Evolutionary conservation across 176 grass and related monocot genomes (phyloP).

Genomic region (Bromus sterilis): DNA sequence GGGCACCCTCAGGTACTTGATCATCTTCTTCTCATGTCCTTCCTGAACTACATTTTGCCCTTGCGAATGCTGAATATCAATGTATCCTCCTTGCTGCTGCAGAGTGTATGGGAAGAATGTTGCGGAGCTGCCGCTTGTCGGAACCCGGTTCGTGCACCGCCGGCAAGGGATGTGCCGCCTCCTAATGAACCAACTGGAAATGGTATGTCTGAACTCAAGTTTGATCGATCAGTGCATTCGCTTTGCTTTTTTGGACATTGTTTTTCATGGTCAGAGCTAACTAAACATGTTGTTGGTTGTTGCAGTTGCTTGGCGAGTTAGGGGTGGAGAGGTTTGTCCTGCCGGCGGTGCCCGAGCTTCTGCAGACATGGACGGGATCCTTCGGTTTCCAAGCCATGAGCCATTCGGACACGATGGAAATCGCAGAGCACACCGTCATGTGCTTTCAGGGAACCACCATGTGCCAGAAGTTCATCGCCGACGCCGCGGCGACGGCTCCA

Average conservation of each 20-base stretch:
- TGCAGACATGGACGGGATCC: slow-evolving; percentile 25
- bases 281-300: not conserved
- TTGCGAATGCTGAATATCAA: not conserved
- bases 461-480: slow-evolving; percentile 31
- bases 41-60: not conserved
- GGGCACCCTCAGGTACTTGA: slow-evolving; percentile 39
- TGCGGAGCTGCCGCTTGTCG: slow-evolving; percentile 58
- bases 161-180: slow-evolving; percentile 45
- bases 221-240: not conserved
- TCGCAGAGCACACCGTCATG: slow-evolving; percentile 28
- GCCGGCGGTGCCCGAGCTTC: slow-evolving; percentile 31
- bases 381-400: slow-evolving; percentile 32
- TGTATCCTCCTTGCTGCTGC: not conserved
- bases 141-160: slow-evolving; percentile 35
- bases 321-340: slow-evolving; percentile 42
- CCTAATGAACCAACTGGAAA: slow-evolving; percentile 31
- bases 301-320: slow-evolving; percentile 20
- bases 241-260: too few species aligned
- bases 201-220: not conserved
- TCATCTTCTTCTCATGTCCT: not conserved
- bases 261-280: not conserved
- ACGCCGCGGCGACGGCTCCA: too few species aligned
- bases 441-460: slow-evolving; percentile 44
- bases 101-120: slow-evolving; percentile 44
- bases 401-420: not conserved